Evolutionary conservation across 257 asterid species (phyloP), one percentile per base, ranked within the genome.

Genomic region (Fraxinus anomala): DNA sequence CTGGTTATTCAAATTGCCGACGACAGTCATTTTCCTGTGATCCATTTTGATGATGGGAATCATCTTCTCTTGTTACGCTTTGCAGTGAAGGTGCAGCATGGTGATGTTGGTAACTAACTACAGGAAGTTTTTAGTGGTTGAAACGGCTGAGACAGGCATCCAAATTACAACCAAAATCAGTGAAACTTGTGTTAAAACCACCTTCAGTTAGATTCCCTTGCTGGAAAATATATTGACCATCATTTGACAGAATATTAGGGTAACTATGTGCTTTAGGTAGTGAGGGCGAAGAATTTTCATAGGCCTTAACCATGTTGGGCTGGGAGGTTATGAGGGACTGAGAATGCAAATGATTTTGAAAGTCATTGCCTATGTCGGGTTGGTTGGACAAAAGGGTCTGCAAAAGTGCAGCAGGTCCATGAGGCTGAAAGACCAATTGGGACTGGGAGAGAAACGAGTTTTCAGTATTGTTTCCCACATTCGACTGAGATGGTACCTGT

Each of bases 301-400:
- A 74, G 79, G 74, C 66, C 49, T 63, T 80, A 42, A 65, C 81
- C 77, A 31, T 72, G 54, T 40, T 72, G 31, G 82, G 68, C 42
- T 24, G 34, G 34, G 90, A 81, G 77, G 84, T 59, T 68, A 73
- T 44, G 56, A 69, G 12, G 24, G 80, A 59, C 70, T 76, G 78
- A 67, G 85, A 68, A 73, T 83, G 83, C 81, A 73, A 51, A 39
- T 81, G 84, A 74, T 61, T 73, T 78, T 78, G 70, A 36, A 73
- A 80, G 71, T 70, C 30, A 79, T 39, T 75, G 73, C 69, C 86
- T 33, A 37, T 73, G 76, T 73, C 77, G 30, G 82, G 49, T 76
- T 82, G 85, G 70, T 74, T 68, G 73, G 85, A 75, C 63, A 80
- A 30, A 73, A 70, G 83, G 31, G 80, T n/a, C 81, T 68, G 90